A percentile compares a stretch with the other conserved stretches of the same genome.
Evolutionary conservation across 495 filamentous ascomycete species (phyloP).

Genomic region (Neurospora tetraspora): DNA sequence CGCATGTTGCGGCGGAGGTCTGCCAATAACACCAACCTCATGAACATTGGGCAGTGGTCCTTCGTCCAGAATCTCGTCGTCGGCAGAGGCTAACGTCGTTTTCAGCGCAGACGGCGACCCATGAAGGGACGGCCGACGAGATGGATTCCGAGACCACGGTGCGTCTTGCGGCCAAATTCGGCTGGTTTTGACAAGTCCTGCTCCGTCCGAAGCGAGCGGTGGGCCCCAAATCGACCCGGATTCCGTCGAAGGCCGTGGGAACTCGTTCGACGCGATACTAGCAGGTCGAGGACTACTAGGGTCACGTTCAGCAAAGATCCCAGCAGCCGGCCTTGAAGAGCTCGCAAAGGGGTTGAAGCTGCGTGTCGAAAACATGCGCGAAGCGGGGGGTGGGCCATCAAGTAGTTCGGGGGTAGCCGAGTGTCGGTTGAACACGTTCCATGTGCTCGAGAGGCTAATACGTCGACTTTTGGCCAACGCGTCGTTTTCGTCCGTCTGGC

Average conservation of each 20-base stretch:
- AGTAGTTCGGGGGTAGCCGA: conserved; percentile 31
- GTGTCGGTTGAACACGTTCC: conserved; percentile 49
- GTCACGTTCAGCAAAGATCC: conserved; percentile 56
- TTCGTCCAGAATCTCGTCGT: conserved; percentile 40
- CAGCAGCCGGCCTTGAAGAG: conserved; percentile 54
- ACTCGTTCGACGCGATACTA: conserved; percentile 70
- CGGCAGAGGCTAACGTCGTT: conserved; percentile 39
- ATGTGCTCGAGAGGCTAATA: conserved; percentile 39
- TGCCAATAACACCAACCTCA: conserved; percentile 41
- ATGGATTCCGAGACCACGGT: conserved; percentile 36
- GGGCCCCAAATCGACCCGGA: conserved; percentile 46
- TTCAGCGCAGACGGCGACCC: conserved; percentile 39
- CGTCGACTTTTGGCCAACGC: conserved; percentile 31
- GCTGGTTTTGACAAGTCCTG: conserved; percentile 20
- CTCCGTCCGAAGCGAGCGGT: conserved; percentile 12
- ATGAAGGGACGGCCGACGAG: conserved; percentile 37
- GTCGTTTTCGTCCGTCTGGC: conserved; percentile 39
- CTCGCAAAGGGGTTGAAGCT: conserved; percentile 58
- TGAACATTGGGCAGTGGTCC: conserved; percentile 31
- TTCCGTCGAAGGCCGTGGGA: conserved; percentile 74
- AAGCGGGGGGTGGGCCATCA: conserved; percentile 21
- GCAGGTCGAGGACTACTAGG: conserved; percentile 64
- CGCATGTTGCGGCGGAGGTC: conserved; percentile 33
- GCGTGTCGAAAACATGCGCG: conserved; percentile 28
- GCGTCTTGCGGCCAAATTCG: conserved; percentile 36